phyloP scores from a whole-genome alignment of 345 rosid species.

The Turnera subulata region DNA sequence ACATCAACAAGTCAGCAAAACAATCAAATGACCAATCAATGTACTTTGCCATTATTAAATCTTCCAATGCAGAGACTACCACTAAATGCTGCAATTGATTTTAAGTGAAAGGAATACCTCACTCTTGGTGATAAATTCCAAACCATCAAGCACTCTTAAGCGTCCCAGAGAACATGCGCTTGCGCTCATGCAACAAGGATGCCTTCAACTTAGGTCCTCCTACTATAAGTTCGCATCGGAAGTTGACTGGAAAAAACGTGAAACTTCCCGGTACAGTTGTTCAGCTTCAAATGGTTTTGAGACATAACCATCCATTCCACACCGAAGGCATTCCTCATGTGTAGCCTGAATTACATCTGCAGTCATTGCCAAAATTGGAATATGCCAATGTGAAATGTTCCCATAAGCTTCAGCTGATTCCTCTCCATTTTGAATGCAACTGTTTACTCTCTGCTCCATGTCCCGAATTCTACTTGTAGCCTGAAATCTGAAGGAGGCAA shows the following conservation, averaged over 20 bases:
- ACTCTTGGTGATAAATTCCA: slow-evolving; percentile 25
- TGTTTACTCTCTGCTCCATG: slow-evolving; percentile 43
- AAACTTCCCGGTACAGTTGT: slow-evolving; percentile 68
- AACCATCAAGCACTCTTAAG: slow-evolving; percentile 11
- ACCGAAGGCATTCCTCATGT: slow-evolving; percentile 53
- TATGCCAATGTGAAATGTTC: slow-evolving; percentile 41
- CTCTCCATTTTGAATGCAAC: slow-evolving; percentile 31
- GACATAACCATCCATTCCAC: slow-evolving; percentile 90
- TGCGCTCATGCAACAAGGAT: slow-evolving; percentile 10
- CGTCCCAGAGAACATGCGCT: slow-evolving; percentile 20
- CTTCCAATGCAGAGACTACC: too few species aligned
- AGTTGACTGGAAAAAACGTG: slow-evolving; percentile 48
- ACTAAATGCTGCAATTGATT: neutral
- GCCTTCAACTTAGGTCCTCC: slow-evolving; percentile 12
- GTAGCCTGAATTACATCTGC: slow-evolving; percentile 96
- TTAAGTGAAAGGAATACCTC: slow-evolving; percentile 21
- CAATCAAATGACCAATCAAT: too few species aligned
- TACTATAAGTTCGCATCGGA: slow-evolving; percentile 16
- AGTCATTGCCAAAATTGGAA: slow-evolving; percentile 90
- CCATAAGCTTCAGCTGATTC: slow-evolving; percentile 27
- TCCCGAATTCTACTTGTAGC: slow-evolving; percentile 71
- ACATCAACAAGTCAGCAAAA: slow-evolving; percentile 4
- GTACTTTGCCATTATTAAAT: too few species aligned
- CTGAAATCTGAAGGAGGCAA: slow-evolving; percentile 52
- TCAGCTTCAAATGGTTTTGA: slow-evolving; percentile 95